Evolutionary conservation across 2,329 filamentous ascomycete genomes (phyloP).

Genomic region (Endothia cerciana): DNA sequence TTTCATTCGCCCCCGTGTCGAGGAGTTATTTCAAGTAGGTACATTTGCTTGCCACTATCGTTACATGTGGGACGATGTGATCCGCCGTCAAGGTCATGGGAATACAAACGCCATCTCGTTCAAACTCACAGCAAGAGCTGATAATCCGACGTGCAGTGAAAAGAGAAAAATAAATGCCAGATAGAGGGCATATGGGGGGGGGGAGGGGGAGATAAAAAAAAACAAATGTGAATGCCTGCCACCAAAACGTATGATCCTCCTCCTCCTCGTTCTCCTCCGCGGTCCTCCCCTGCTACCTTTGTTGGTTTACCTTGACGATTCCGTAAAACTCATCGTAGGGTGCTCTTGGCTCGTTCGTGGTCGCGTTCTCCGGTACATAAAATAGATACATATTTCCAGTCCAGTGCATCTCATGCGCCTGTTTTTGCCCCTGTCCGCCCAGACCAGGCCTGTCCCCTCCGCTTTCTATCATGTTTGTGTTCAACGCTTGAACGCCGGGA

Average conservation of each 20-base stretch:
- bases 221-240: not conserved
- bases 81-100: not conserved
- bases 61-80: not conserved
- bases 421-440: not conserved
- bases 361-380: constrained; percentile 29
- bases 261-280: not conserved
- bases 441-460: not conserved
- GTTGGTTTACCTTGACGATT: constrained; percentile 7
- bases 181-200: not conserved
- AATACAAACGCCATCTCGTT: not conserved
- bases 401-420: constrained; percentile 22
- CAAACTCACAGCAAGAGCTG: not conserved
- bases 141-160: not conserved
- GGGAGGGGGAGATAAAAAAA: not conserved
- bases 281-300: not conserved
- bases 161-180: not conserved
- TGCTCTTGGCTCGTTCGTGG: constrained; percentile 29
- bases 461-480: not conserved
- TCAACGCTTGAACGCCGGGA: not conserved
- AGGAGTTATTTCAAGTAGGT: not conserved
- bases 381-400: constrained; percentile 21
- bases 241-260: not conserved
- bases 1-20: not conserved
- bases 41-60: not conserved
- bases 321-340: constrained; percentile 21